Base-by-base conservation (phyloP, 306 rosid species). In the Dicorynia guianensis region DNA sequence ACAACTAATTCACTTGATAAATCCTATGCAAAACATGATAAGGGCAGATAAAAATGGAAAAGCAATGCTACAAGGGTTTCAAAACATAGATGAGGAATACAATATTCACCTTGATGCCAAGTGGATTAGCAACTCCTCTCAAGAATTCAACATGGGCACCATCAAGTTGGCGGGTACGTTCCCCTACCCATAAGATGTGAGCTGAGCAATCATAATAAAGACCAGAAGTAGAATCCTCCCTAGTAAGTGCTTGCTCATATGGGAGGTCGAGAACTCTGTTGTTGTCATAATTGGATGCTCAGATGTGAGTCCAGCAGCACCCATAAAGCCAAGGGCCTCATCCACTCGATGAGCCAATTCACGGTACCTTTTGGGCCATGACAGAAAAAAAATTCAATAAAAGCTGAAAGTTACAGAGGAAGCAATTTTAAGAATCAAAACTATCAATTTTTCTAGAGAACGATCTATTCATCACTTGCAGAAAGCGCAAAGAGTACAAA, bases 181-280 rank as follows among this genome's bases (percentile, higher is more conserved):
- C 89, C 30, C 89, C 89, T 25, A 85, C 89, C 89, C 89, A 85
- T 11, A 85, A 50, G 85, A 85, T 82, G 81, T 85, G 89, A 76
- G 89, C 89, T 12, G 89, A 85, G 79, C 89, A 85, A 66, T 85
- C 89, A 54, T 85, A 85, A 68, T 79, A 54, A 72, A 85, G 79
- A 53, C 89, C 89, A 17, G 85, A 13, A 39, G 89, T 85, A 46
- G 89, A 85, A 65, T 85, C 89, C 74, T 79, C 87, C 71, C 89
- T 85, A 3, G 89, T 80, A 76, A 85, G 86, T 19, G 85, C 78
- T 76, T 85, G 83, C 57, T 85, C 89, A 76, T 85, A 85, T 42
- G 89, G 83, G 43, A 85, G 42, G 89, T 85, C 89, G 87, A 85
- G 72, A 85, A 85, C 19, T 85, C 85, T 42, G 86, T 85, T 5